These are phyloP conservation scores for Monosporascus ibericus DNA, from an alignment of 2,329 filamentous ascomycete genomes.

Conservation along the genomic window DNA sequence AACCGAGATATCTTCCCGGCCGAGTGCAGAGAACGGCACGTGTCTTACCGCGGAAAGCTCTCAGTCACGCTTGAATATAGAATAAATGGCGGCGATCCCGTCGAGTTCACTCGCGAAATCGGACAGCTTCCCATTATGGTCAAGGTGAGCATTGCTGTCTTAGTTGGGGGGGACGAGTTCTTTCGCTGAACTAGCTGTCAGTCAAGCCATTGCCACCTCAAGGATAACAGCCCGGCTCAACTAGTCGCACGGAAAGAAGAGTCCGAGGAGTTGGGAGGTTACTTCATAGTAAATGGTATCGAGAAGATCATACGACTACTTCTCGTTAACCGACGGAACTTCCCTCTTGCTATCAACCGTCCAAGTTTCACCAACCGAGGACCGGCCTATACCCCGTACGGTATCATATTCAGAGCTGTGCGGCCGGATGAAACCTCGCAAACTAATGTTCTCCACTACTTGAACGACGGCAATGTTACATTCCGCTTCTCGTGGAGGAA, in stretches of 20 bases:
- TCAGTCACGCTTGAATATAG: slow-evolving; percentile 77
- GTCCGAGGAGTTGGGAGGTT: slow-evolving; percentile 90
- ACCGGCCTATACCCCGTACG: slow-evolving; percentile 78
- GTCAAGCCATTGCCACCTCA: slow-evolving; percentile 87
- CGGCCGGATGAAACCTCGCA: slow-evolving; percentile 97
- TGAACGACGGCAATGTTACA: slow-evolving; percentile 91
- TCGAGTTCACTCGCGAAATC: slow-evolving; percentile 76
- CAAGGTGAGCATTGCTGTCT: slow-evolving; percentile 51
- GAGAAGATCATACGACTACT: slow-evolving; percentile 95
- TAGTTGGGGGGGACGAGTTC: not conserved
- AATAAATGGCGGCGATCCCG: slow-evolving; percentile 80
- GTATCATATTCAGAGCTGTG: slow-evolving; percentile 86
- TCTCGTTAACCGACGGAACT: slow-evolving; percentile 85
- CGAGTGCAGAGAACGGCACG: slow-evolving; percentile 91
- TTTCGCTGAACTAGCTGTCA: slow-evolving; percentile 28
- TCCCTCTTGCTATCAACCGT: slow-evolving; percentile 88
- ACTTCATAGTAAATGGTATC: slow-evolving; percentile 96
- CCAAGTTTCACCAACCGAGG: slow-evolving; percentile 87
- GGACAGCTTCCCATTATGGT: slow-evolving; percentile 92
- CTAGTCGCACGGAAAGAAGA: slow-evolving; percentile 88
- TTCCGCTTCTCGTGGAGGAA: slow-evolving; percentile 98
- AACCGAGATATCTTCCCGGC: slow-evolving; percentile 84
- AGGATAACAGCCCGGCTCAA: slow-evolving; percentile 74
- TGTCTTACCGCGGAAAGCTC: slow-evolving; percentile 82
- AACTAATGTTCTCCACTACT: slow-evolving; percentile 93